A percentile compares a stretch with the other conserved stretches of the same genome.
These are phyloP conservation scores for Leccinum pellstonianum DNA, from an alignment of 768 basidiomycete species.

Conservation along the genomic window DNA sequence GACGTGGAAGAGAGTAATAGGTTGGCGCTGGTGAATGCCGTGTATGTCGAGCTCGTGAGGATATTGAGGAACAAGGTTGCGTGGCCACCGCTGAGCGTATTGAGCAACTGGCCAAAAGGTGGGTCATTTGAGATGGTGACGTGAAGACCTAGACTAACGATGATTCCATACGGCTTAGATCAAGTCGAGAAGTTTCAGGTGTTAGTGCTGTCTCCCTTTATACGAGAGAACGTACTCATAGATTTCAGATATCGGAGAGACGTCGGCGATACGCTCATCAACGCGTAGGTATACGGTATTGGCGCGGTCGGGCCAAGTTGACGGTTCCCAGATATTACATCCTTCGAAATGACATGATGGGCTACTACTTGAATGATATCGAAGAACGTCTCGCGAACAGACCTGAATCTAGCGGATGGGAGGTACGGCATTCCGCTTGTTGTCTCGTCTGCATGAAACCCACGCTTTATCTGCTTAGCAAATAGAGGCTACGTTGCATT, in stretches of 20 bases:
- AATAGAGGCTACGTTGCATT: conserved; percentile 84
- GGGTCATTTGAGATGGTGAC: conserved; percentile 14
- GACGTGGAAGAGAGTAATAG: conserved; percentile 37
- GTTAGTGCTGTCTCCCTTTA: conserved; percentile 41
- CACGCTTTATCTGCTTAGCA: conserved; percentile 47
- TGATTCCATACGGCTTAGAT: conserved; percentile 42
- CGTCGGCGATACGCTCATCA: conserved; percentile 84
- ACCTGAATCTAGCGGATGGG: conserved; percentile 60
- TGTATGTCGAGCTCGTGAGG: conserved; percentile 77
- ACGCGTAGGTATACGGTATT: conserved; percentile 56
- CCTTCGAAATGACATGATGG: conserved; percentile 79
- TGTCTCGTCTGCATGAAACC: neutral
- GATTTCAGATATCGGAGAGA: conserved; percentile 72
- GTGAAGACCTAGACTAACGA: conserved; percentile 5
- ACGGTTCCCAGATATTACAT: conserved; percentile 70
- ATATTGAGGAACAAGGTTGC: conserved; percentile 70
- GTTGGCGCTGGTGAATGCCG: conserved; percentile 61
- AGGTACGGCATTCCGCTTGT: conserved; percentile 46
- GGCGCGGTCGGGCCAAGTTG: conserved; percentile 3
- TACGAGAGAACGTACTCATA: neutral
- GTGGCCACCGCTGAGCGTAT: conserved; percentile 54
- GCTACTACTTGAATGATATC: conserved; percentile 63
- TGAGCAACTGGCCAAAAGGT: conserved; percentile 70
- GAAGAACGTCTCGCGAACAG: conserved; percentile 48
- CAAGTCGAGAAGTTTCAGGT: conserved; percentile 77